Evolutionary conservation across 371 early-diverging fungal genomes (phyloP).

Genomic region (Apophysomyces elegans): DNA sequence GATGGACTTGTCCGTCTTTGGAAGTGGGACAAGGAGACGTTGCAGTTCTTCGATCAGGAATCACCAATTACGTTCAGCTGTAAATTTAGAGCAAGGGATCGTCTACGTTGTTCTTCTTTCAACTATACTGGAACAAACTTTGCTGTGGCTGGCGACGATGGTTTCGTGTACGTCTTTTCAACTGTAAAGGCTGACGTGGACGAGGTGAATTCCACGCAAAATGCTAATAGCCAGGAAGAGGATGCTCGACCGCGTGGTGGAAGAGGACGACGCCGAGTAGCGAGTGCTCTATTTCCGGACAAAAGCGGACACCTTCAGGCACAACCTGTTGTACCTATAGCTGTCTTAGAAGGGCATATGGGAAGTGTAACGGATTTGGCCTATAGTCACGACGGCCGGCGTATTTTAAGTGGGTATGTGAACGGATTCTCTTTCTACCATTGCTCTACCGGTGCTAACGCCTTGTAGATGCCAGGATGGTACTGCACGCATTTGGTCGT

Average conservation of each 20-base stretch:
- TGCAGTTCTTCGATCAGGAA: slow-evolving; percentile 54
- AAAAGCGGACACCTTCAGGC: slow-evolving; percentile 46
- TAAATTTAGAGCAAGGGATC: slow-evolving; percentile 63
- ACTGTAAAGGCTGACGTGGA: slow-evolving; percentile 37
- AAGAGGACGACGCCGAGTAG: slow-evolving; percentile 31
- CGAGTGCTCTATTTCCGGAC: slow-evolving; percentile 45
- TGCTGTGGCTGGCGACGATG: slow-evolving; percentile 82
- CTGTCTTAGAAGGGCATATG: slow-evolving; percentile 75
- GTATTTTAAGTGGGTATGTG: slow-evolving; percentile 72
- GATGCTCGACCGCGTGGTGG: slow-evolving; percentile 19
- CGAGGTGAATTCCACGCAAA: slow-evolving; percentile 9
- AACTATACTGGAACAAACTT: slow-evolving; percentile 82
- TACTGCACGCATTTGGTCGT: slow-evolving; percentile 55
- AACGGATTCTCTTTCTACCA: neutral
- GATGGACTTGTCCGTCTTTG: slow-evolving; percentile 82
- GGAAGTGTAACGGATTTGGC: slow-evolving; percentile 77
- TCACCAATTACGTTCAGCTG: slow-evolving; percentile 69
- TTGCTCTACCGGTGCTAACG: too few species aligned
- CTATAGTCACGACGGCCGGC: slow-evolving; percentile 75
- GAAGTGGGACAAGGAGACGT: slow-evolving; percentile 67
- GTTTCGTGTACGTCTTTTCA: slow-evolving; percentile 76
- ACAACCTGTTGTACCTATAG: slow-evolving; percentile 62
- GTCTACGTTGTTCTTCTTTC: slow-evolving; percentile 71
- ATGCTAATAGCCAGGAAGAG: neutral
- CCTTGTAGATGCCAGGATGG: slow-evolving; percentile 48